Base-by-base conservation (phyloP, 1,284 basidiomycete genomes). In the Boletus mariae region DNA sequence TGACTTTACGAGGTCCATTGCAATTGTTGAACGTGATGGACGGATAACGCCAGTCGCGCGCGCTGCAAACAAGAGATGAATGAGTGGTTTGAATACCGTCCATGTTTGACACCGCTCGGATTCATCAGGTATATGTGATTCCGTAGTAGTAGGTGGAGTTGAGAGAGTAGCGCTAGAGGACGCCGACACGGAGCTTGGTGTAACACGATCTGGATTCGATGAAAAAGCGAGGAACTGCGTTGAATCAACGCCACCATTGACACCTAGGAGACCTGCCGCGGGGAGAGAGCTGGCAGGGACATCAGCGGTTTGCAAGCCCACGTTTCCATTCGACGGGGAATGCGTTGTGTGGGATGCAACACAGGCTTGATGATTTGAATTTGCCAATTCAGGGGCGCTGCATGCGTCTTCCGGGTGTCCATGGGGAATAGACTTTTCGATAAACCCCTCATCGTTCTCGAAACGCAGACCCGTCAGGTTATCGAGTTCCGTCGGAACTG, bases 1-100 rank as follows among this genome's bases (percentile, higher is more conserved):
- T 5, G 61, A 55, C 31, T 69, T 65, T 15, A 67, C 45, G 2
- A 84, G 64, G 17, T 69, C 69, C 5, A 63, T 0, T 2, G 72
- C 75, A 17, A 84, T 61, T 8, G 40, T 57, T 10, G 76, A 74
- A 32, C 80, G 74, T 6, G 70, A 62, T 8, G 77, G 71, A 23
- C 64, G 65, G 12, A 28, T 1, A 13, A 59, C 55, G 4, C 75
- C 80, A 35, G 67, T 66, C 25, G 60, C 54, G 12, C 17, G 51
- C 38, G 54, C 57, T 32, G 54, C 48, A 66, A 72, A 60, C 70
- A 71, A 47, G 47, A 59, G 41, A 13, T 58, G 34, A 37, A 71
- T 54, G 49, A 72, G 59, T 42, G 57, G 58, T 38, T 46, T 47
- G 31, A 70, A 70, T 52, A 48, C 53, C 37, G 45, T 28, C 57